Evolutionary conservation across 2,329 filamentous ascomycete species (phyloP).

Genomic region (Cryphonectria radicalis): DNA sequence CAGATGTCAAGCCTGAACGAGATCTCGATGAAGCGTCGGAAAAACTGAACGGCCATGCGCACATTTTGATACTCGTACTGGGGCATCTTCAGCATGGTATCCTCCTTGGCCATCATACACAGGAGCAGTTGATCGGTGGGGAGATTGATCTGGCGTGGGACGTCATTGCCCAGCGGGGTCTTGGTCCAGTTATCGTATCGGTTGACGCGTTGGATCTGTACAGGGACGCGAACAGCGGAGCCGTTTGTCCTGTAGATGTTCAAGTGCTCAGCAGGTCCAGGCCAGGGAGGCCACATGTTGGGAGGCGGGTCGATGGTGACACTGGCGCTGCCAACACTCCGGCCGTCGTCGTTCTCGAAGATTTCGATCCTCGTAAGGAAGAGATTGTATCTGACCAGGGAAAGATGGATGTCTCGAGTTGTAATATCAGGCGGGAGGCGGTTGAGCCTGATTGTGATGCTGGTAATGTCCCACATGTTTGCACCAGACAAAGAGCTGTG

Average conservation of each 20-base stretch:
- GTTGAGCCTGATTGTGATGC: constrained; percentile 39
- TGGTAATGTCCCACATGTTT: constrained; percentile 27
- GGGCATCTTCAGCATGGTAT: constrained; percentile 24
- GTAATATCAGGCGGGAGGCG: constrained; percentile 43
- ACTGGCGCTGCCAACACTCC: constrained; percentile 46
- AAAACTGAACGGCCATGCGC: constrained; percentile 21
- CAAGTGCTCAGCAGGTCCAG: constrained; percentile 1
- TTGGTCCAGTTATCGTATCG: neutral
- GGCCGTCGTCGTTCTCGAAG: constrained; percentile 47
- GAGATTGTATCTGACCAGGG: constrained; percentile 55
- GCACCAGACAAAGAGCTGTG: neutral
- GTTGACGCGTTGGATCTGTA: neutral
- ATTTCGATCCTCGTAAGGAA: constrained; percentile 61
- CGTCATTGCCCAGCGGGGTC: constrained; percentile 7
- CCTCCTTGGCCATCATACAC: constrained; percentile 25
- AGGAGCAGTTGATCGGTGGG: constrained; percentile 10
- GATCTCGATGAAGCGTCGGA: constrained; percentile 19
- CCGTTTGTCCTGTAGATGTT: constrained; percentile 7
- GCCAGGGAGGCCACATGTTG: constrained; percentile 23
- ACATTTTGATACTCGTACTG: constrained; percentile 22
- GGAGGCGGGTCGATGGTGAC: constrained; percentile 65
- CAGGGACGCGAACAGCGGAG: neutral
- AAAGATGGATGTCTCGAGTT: constrained; percentile 52
- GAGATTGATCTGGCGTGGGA: constrained; percentile 12
- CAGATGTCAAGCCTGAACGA: constrained; percentile 19